Evolutionary conservation across 805 yeast species (phyloP).

Genomic region (Barnettozyma populi): DNA sequence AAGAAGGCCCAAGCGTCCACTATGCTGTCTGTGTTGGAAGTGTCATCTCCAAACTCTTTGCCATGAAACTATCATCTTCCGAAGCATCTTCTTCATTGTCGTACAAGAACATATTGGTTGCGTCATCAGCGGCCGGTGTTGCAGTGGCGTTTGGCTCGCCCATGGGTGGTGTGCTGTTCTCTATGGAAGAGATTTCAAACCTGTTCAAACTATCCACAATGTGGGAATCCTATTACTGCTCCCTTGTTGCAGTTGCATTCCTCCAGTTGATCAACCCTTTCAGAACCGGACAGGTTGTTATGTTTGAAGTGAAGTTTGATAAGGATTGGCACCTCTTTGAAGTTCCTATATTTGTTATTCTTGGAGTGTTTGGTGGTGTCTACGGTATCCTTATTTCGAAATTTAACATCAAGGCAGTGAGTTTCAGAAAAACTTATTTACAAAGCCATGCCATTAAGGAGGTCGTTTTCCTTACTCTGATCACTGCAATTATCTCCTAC

Average conservation of each 20-base stretch:
- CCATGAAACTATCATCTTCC: conserved; percentile 10
- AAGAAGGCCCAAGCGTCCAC: conserved; percentile 98
- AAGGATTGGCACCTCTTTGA: conserved; percentile 84
- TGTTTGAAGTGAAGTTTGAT: conserved; percentile 88
- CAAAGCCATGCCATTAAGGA: conserved; percentile 57
- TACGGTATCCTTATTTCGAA: conserved; percentile 77
- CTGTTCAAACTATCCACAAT: conserved; percentile 71
- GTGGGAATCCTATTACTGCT: conserved; percentile 90
- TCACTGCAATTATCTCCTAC: conserved; percentile 76
- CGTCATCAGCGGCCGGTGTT: conserved; percentile 96
- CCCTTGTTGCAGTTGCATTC: conserved; percentile 79
- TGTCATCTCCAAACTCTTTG: conserved; percentile 25
- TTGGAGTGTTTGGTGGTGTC: conserved; percentile 89
- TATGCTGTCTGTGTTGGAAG: conserved; percentile 94
- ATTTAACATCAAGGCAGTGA: conserved; percentile 69
- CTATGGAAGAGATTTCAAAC: conserved; percentile 84
- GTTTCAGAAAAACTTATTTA: conserved; percentile 69
- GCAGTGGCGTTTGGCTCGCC: conserved; percentile 98
- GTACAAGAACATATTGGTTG: conserved; percentile 45
- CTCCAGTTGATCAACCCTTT: conserved; percentile 83
- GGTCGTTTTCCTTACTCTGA: conserved; percentile 55
- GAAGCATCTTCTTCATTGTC: conserved; percentile 10
- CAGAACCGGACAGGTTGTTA: conserved; percentile 88
- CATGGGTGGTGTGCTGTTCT: conserved; percentile 91
- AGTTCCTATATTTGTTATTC: conserved; percentile 65